phyloP scores from a whole-genome alignment of 2,329 filamentous ascomycete species.

The Trichoderma koningiopsis region DNA sequence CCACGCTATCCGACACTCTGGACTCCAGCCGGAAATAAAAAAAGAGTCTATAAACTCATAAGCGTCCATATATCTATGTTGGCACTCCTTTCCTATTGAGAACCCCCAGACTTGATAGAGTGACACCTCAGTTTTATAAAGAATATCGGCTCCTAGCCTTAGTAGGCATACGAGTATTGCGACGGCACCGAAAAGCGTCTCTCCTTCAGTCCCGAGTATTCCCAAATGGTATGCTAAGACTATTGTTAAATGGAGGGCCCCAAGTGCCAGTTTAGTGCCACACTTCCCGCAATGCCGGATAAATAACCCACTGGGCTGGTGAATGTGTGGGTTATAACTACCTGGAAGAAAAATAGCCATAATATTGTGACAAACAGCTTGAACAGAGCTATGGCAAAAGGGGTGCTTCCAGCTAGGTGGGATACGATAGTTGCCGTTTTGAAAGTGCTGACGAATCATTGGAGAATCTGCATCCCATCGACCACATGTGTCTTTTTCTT shows the following conservation, averaged over 20 bases:
- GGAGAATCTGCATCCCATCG: conserved; percentile 10
- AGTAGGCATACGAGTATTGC: background rate
- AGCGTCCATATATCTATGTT: background rate
- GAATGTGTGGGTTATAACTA: background rate
- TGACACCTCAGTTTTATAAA: background rate
- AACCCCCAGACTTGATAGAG: background rate
- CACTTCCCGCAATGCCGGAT: background rate
- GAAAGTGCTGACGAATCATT: background rate
- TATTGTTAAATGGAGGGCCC: background rate
- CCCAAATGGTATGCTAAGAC: background rate
- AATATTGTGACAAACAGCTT: background rate
- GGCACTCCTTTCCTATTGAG: background rate
- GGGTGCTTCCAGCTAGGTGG: background rate
- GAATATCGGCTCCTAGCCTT: background rate
- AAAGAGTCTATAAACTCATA: background rate
- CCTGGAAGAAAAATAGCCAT: background rate
- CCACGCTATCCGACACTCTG: background rate
- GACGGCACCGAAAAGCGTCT: conserved; percentile 1
- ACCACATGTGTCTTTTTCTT: background rate
- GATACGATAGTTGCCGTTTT: background rate
- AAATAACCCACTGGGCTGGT: background rate
- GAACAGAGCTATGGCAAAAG: conserved; percentile 8
- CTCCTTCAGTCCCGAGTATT: background rate
- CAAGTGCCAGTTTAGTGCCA: background rate
- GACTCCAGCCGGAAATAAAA: background rate